Percentiles rank a stretch among this genome's conserved stretches.
Conservation (phyloP, 306 rosid genomes). For the Corylus avellana region DNA sequence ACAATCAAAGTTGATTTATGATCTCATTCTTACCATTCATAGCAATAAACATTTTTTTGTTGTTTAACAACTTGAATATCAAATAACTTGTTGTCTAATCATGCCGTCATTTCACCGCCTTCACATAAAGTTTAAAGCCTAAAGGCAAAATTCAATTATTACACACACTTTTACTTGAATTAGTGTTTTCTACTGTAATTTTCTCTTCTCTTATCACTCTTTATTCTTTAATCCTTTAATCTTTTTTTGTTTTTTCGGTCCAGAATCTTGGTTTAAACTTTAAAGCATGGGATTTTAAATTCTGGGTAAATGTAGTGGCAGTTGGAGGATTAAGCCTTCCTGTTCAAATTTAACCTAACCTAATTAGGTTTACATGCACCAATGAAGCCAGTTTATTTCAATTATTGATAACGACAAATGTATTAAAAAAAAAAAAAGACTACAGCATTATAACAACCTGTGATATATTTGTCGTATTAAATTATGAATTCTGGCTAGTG, state of each 20-base stretch:
- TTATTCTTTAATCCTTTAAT: not conserved
- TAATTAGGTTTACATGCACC: not conserved
- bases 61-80: not conserved
- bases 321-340: not conserved
- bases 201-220: not conserved
- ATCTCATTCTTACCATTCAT: not conserved
- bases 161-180: conserved; percentile 10
- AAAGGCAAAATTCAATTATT: not conserved
- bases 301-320: not conserved
- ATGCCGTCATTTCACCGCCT: not conserved
- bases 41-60: not conserved
- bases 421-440: not conserved
- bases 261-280: not conserved
- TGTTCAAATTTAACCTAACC: not conserved
- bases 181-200: conserved; percentile 4
- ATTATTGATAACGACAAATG: not conserved
- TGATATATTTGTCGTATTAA: not conserved
- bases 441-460: not conserved
- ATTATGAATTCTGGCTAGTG: too few species aligned
- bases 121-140: not conserved
- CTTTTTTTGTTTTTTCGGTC: not conserved
- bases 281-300: not conserved
- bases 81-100: not conserved
- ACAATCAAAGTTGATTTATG: too few species aligned
- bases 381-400: not conserved